These are phyloP conservation scores for Drechslerella coelobrocha DNA, from an alignment of 2,329 filamentous ascomycete species.

Conservation along the genomic window DNA sequence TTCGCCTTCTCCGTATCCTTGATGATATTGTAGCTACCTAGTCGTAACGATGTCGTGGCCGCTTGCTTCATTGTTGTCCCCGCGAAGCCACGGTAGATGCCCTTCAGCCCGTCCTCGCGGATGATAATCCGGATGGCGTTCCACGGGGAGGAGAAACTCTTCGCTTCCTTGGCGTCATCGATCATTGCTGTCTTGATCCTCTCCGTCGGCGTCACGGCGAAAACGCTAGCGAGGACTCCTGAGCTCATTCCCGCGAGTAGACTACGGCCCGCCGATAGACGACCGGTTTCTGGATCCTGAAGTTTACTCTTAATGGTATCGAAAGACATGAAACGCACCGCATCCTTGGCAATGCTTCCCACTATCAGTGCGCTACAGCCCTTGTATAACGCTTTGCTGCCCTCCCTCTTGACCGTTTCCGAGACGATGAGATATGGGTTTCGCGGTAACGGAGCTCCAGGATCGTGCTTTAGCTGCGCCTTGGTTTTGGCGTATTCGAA, in stretches of 20 bases:
- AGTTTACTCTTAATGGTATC: slow-evolving; percentile 68
- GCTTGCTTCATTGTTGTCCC: slow-evolving; percentile 63
- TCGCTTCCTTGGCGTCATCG: slow-evolving; percentile 57
- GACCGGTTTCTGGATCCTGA: slow-evolving; percentile 65
- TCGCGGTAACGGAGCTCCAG: slow-evolving; percentile 59
- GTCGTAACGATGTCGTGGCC: slow-evolving; percentile 61
- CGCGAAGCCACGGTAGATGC: slow-evolving; percentile 61
- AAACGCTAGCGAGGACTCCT: slow-evolving; percentile 68
- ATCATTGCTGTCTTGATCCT: slow-evolving; percentile 71
- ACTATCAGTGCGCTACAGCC: slow-evolving; percentile 68
- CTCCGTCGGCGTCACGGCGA: slow-evolving; percentile 73
- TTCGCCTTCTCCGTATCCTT: slow-evolving; percentile 56
- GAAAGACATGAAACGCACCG: slow-evolving; percentile 71
- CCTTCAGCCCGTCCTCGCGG: slow-evolving; percentile 59
- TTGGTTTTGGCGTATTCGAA: slow-evolving; percentile 73
- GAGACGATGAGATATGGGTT: slow-evolving; percentile 68
- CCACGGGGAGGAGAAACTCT: slow-evolving; percentile 55
- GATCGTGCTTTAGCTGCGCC: slow-evolving; percentile 63
- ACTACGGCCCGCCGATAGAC: slow-evolving; percentile 65
- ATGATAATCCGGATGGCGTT: slow-evolving; percentile 58
- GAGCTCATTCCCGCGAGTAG: slow-evolving; percentile 71
- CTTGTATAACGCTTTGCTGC: slow-evolving; percentile 67
- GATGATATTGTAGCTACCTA: slow-evolving; percentile 63
- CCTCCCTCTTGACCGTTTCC: slow-evolving; percentile 66
- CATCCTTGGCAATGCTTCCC: slow-evolving; percentile 65